Conservation (phyloP, 1,284 basidiomycete species). For the Ustilago curta region DNA sequence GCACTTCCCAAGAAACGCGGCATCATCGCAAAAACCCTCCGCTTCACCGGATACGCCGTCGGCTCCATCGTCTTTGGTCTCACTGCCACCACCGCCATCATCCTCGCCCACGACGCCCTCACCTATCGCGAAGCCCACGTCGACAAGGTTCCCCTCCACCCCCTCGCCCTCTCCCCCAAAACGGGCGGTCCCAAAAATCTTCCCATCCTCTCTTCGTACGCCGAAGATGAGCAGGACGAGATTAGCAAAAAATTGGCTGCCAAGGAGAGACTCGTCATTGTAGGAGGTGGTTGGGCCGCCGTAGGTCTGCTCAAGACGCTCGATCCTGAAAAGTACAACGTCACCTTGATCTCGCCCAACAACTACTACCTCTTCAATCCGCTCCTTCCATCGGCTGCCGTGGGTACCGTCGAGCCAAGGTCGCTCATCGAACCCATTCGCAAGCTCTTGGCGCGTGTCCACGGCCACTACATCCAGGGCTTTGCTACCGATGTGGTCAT, state of each 20-base stretch:
- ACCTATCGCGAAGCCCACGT: conserved; percentile 60
- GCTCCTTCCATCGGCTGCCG: conserved; percentile 65
- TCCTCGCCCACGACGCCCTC: conserved; percentile 60
- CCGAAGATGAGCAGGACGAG: conserved; percentile 52
- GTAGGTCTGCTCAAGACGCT: conserved; percentile 63
- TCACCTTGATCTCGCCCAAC: conserved; percentile 65
- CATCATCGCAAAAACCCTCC: conserved; percentile 26
- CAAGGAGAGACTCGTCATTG: conserved; percentile 68
- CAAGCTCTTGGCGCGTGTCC: conserved; percentile 57
- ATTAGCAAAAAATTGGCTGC: conserved; percentile 25
- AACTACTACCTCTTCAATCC: conserved; percentile 69
- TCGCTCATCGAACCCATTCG: conserved; percentile 67
- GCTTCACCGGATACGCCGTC: conserved; percentile 35
- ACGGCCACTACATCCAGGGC: conserved; percentile 68
- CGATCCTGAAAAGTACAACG: conserved; percentile 65
- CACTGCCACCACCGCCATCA: conserved; percentile 44
- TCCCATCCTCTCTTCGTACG: conserved; percentile 58
- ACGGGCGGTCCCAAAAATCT: conserved; percentile 65
- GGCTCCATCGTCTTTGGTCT: conserved; percentile 61
- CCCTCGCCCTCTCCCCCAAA: conserved; percentile 53
- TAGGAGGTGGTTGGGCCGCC: conserved; percentile 68
- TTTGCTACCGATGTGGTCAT: conserved; percentile 62
- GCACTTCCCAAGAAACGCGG: conserved; percentile 13
- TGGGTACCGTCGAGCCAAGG: conserved; percentile 67
- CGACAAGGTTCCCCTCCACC: conserved; percentile 53